These are phyloP conservation scores for Cyclotella kingstonii DNA, from an alignment of 108 stramenopile species.

Conservation along the genomic window DNA sequence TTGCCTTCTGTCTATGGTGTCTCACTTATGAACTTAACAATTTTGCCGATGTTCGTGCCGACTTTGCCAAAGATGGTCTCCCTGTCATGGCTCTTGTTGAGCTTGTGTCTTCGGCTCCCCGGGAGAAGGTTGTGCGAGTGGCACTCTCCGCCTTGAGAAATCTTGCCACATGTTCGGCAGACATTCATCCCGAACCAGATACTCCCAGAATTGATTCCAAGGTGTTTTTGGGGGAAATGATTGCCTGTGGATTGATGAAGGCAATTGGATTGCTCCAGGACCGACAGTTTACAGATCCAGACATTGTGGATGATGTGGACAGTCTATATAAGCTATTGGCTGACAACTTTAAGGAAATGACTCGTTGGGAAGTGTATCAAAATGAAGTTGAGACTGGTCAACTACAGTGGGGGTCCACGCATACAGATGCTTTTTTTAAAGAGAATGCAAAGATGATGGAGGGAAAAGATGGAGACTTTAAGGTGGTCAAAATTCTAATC, in stretches of 20 bases:
- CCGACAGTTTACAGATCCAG: constrained; percentile 82
- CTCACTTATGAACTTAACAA: constrained; percentile 84
- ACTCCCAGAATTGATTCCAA: constrained; percentile 37
- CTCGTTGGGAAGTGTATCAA: constrained; percentile 81
- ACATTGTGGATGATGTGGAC: constrained; percentile 72
- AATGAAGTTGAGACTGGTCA: constrained; percentile 80
- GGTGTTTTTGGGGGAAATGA: constrained; percentile 69
- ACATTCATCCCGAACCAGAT: constrained; percentile 36
- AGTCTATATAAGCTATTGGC: constrained; percentile 57
- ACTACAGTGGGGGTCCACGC: constrained; percentile 83
- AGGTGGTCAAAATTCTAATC: constrained; percentile 68
- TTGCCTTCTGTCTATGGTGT: constrained; percentile 93
- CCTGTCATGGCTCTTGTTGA: constrained; percentile 63
- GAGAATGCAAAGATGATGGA: constrained; percentile 67
- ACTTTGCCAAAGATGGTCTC: constrained; percentile 77
- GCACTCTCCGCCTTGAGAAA: constrained; percentile 70
- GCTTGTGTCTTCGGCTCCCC: constrained; percentile 69
- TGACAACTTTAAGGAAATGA: constrained; percentile 75
- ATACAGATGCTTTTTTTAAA: constrained; percentile 87
- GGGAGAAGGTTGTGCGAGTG: constrained; percentile 86
- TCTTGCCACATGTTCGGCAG: constrained; percentile 57
- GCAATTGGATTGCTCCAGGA: constrained; percentile 54
- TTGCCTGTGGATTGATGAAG: constrained; percentile 68
- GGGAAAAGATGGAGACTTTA: constrained; percentile 59
- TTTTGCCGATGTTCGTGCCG: constrained; percentile 62